These are phyloP conservation scores for Coemansia sp. DNA, from an alignment of 192 early-diverging fungal genomes.

Conservation along the genomic window DNA sequence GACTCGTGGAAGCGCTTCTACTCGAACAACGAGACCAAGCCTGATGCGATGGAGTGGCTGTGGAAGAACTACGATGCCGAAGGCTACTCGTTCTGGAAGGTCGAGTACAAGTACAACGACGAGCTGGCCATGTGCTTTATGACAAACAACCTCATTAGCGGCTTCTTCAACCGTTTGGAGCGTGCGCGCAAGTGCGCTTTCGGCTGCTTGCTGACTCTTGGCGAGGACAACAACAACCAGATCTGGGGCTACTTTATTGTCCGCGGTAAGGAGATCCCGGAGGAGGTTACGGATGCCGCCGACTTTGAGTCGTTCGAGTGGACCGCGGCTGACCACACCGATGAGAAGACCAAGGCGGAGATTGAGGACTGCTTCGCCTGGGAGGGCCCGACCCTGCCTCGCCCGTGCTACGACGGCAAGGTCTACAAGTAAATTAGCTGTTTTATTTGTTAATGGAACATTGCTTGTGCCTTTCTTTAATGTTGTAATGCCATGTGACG, in stretches of 20 bases:
- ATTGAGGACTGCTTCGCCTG: conserved; percentile 79
- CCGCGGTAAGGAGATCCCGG: conserved; percentile 81
- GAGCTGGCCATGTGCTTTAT: conserved; percentile 88
- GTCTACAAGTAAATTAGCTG: conserved; percentile 66
- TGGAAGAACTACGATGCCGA: conserved; percentile 87
- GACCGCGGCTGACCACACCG: conserved; percentile 68
- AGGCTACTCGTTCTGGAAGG: conserved; percentile 90
- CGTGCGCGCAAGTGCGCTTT: conserved; percentile 93
- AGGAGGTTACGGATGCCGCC: conserved; percentile 75
- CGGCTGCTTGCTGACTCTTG: conserved; percentile 78
- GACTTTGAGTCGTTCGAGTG: conserved; percentile 90
- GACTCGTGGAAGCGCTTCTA: conserved; percentile 97
- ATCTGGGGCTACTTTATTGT: conserved; percentile 95
- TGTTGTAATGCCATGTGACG: no score
- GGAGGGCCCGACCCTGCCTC: conserved; percentile 77
- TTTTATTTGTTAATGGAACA: background rate
- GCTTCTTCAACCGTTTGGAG: conserved; percentile 91
- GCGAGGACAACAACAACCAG: conserved; percentile 81
- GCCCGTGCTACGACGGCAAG: conserved; percentile 82
- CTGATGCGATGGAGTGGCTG: conserved; percentile 87
- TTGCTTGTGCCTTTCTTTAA: no score
- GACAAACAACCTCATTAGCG: conserved; percentile 92
- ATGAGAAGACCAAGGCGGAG: conserved; percentile 60
- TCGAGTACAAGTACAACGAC: conserved; percentile 94
- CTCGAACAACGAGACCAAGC: conserved; percentile 92